Evolutionary conservation across 306 rosid species (phyloP).

Genomic region (Alnus rubra): DNA sequence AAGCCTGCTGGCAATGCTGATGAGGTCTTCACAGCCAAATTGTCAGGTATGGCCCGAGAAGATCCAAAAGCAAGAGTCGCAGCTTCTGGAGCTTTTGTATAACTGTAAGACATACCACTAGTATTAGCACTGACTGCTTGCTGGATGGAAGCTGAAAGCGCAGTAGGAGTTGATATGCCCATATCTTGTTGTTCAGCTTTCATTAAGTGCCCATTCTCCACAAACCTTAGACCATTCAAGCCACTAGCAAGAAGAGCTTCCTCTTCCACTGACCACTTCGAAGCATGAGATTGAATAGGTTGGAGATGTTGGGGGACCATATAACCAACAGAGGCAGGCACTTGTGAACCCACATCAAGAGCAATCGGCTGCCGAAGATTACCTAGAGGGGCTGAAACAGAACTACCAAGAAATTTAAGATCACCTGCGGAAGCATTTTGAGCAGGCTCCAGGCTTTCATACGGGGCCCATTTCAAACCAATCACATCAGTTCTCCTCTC

Average conservation of each 20-base stretch:
- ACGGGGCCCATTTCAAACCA: slow-evolving; percentile 37
- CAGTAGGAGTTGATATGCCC: slow-evolving; percentile 32
- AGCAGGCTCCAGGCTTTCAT: slow-evolving; percentile 42
- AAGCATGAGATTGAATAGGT: slow-evolving; percentile 53
- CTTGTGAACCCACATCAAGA: slow-evolving; percentile 37
- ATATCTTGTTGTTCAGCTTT: slow-evolving; percentile 50
- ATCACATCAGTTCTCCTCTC: slow-evolving; percentile 61
- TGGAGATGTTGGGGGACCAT: slow-evolving; percentile 50
- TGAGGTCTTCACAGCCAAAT: slow-evolving; percentile 35
- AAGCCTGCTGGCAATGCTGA: slow-evolving; percentile 45
- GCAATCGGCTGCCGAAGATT: slow-evolving; percentile 39
- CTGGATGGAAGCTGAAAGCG: slow-evolving; percentile 49
- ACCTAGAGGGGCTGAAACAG: slow-evolving; percentile 33
- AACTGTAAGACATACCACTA: slow-evolving; percentile 37
- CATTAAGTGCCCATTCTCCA: slow-evolving; percentile 64
- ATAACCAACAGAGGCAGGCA: slow-evolving; percentile 45
- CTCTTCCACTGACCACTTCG: slow-evolving; percentile 53
- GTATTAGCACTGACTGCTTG: slow-evolving; percentile 44
- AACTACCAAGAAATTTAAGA: slow-evolving; percentile 33
- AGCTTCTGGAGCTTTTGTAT: slow-evolving; percentile 50
- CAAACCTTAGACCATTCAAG: slow-evolving; percentile 60
- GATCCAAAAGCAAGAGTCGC: slow-evolving; percentile 38
- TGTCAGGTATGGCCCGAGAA: slow-evolving; percentile 40
- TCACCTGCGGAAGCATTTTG: slow-evolving; percentile 47
- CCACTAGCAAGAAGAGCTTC: slow-evolving; percentile 54